phyloP scores from a whole-genome alignment of 495 filamentous ascomycete genomes.

The Penicillium goetzii region DNA sequence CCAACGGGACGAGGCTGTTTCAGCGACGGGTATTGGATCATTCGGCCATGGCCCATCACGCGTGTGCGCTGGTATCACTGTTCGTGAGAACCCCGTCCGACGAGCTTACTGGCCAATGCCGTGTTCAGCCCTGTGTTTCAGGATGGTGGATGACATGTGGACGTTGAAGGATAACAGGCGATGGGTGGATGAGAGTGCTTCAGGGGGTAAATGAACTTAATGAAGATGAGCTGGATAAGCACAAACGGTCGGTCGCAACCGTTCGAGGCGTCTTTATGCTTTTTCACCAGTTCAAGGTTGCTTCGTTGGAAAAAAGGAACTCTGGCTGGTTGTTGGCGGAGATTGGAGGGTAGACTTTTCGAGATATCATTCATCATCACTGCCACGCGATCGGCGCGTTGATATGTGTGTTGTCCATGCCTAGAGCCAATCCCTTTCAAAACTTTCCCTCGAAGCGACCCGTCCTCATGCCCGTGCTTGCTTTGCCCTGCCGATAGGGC shows the following conservation, averaged over 20 bases:
- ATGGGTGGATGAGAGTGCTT: background rate
- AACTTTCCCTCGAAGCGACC: background rate
- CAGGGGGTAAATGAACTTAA: too few species aligned
- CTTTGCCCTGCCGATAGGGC: slow-evolving; percentile 11
- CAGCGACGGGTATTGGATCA: background rate
- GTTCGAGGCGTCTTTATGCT: background rate
- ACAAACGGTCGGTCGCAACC: background rate
- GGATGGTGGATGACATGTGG: background rate
- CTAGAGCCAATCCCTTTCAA: background rate
- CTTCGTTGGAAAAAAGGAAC: background rate
- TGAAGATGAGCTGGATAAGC: background rate
- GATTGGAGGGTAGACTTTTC: background rate
- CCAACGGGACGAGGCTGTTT: background rate
- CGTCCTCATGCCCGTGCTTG: background rate
- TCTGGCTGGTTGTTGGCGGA: background rate
- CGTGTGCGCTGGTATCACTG: background rate
- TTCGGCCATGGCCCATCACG: background rate
- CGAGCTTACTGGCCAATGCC: background rate
- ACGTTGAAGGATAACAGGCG: background rate
- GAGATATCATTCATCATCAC: background rate
- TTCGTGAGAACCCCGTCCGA: background rate
- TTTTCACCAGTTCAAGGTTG: background rate
- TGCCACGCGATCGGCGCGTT: slow-evolving; percentile 5
- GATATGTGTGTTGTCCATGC: background rate
- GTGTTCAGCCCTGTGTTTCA: background rate